Evolutionary conservation across 2,329 filamentous ascomycete species (phyloP).

Genomic region (Xylaria sp.): DNA sequence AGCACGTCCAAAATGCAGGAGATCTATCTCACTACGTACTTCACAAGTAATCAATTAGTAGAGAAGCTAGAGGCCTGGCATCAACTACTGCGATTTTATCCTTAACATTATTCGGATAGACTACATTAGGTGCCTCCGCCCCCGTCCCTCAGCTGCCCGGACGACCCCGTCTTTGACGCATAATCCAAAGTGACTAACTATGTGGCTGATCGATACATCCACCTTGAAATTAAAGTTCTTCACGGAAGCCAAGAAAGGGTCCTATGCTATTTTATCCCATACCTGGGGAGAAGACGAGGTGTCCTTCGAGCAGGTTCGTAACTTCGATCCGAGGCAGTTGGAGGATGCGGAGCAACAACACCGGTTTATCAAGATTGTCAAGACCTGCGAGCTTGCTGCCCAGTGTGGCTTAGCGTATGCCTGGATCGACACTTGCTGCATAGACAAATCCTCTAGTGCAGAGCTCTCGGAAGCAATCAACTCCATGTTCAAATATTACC

Average conservation of each 20-base stretch:
- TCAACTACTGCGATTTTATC: too few relatives aligned
- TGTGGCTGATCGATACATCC: conserved; percentile 28
- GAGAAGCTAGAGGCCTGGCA: too few relatives aligned
- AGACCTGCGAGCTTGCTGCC: conserved; percentile 16
- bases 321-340: neutral
- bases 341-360: neutral
- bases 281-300: conserved; percentile 29
- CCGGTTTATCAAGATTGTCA: conserved; percentile 3
- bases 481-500: conserved; percentile 27
- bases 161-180: neutral
- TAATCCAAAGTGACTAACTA: neutral
- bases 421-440: conserved; percentile 33
- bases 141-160: neutral
- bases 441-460: conserved; percentile 28
- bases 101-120: neutral
- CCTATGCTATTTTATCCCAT: conserved; percentile 28
- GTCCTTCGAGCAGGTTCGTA: conserved; percentile 21
- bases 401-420: conserved; percentile 19
- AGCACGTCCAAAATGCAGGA: too few relatives aligned
- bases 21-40: too few relatives aligned
- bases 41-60: too few relatives aligned
- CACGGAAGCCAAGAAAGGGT: conserved; percentile 18
- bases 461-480: conserved; percentile 31
- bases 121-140: neutral
- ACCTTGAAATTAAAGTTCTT: conserved; percentile 20